Base-by-base conservation (phyloP, 768 basidiomycete species). In the Boletus sp. region DNA sequence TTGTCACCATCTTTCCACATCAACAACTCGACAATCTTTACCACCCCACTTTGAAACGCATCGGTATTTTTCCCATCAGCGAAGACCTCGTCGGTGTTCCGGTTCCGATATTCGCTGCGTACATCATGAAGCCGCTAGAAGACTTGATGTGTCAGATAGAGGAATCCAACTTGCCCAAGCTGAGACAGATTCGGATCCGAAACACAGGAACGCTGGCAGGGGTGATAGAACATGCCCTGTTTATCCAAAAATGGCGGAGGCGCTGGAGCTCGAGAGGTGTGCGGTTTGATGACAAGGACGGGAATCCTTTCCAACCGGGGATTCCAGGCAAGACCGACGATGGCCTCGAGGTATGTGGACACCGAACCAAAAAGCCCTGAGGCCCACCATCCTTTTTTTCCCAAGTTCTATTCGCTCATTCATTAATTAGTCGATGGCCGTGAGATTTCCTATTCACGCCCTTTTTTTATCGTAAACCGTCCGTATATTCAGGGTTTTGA, bases 11-110 rank as follows among this genome's bases (percentile, higher is more conserved):
- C 62, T 80, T 58, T 53, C 71, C 44, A 58, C 75, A 64, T 63
- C 72, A 59, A 63, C 69, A 49, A 60, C 71, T 65, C 50, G 65
- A 78, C 7, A 74, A 75, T 1, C 60, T 65, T 7, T 70, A 67
- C n/a, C 78, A 80, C 51, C 73, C 76, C 2, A 61, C 72, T 0
- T 58, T 81, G 3, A 62, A 67, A 40, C 72, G 75, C n/a, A 78
- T 81, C 17, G 78, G 78, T 36, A 74, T 81, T 50, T 67, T 73
- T 18, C 79, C 80, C n/a, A 62, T 71, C 33, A 68, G 71, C 39
- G 79, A 78, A 20, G 68, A 78, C 28, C 37, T 65, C 7, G 67
- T 75, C 10, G 65, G 62, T 2, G 77, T 77, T 3, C 80, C 78
- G 1, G 51, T 58, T 9, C 69, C 68, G 28, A 66, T 78, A 44